Base-by-base conservation (phyloP, 768 basidiomycete species). In the Lyophyllum decastes region DNA sequence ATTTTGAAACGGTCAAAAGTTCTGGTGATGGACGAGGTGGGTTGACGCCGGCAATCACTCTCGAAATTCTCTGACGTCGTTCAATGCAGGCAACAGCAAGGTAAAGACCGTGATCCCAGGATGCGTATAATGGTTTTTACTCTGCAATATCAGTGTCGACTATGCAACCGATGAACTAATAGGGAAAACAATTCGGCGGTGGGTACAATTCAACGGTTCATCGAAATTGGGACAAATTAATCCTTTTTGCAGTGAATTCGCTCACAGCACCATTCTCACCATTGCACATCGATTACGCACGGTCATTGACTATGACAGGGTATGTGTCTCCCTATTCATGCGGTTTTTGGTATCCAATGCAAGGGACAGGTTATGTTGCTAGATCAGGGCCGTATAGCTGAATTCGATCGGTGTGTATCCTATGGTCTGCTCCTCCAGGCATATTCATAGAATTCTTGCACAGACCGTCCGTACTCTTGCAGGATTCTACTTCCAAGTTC, bases 81-180 rank as follows among this genome's bases (percentile, higher is more conserved):
- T 46, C 58, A 58, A 44, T 49, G 22, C 48, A 88, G 87, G 88
- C 88, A 38, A 87, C 88, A 41, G 88, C 89, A 46, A 87, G 83
- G 84, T 84, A 57, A 46, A 64, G 2, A 34, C n/a, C 7, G 2
- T n/a, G 26, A 19, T 30, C 26, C 6, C 17, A 14, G 16, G 26
- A 22, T 0, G 7, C 17, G 16, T 27, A 19, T 27, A 2, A n/a
- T 9, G 17, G 16, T 48, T 0, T 19, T 48, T 1, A 48, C 27
- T 7, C 17, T 27, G 47, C 21, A 26, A 50, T 46, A 7, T 38
- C n/a, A 86, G 85, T 60, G 91, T 92, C 47, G 90, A 92, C 68
- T 91, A 94, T 68, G 91, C 91, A 21, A 94, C 94, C 0, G 93
- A 95, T 68, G 92, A 94, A 66, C 78, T 94, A 3, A 95, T 92